Evolutionary conservation across 1,284 basidiomycete species (phyloP), one percentile per base, ranked within the genome.

Genomic region (Tilletia walkeri): DNA sequence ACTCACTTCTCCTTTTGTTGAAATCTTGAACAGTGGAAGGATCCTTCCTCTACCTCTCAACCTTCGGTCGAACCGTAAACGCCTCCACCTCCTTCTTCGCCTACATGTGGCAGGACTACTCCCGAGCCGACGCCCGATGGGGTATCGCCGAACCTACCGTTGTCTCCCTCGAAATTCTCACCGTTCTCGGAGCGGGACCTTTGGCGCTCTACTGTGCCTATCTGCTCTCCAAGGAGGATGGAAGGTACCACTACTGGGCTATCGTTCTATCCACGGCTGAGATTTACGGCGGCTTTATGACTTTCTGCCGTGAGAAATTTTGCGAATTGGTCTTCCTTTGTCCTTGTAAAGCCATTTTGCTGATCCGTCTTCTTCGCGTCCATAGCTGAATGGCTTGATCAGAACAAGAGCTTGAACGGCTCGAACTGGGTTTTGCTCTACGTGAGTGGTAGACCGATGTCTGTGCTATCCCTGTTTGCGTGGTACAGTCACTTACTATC

Each of bases 31-130:
- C 30, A 71, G 68, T 82, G 47, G 81, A 82, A 66, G 80, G 72
- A 4, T 74, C 76, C 16, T 82, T 79, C 69, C 75, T 82, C 38
- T 81, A 77, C 66, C 73, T 77, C 36, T 78, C 76, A 4, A 65
- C 70, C 20, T 69, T 67, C 36, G 69, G 73, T 3, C 69, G 79
- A 38, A 79, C 73, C 9, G 76, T 81, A 47, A 75, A 75, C 45
- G 49, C 74, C 3, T 75, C 74, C 0, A 12, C 16, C 0, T 73
- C 73, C 7, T 81, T 81, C 69, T 77, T 80, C 56, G 79, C 77
- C 18, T 69, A 68, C 10, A 68, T 80, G 6, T 82, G 81, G 80
- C 69, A 78, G 39, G 78, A 82, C 66, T 82, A 81, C 67, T 76
- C 79, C 6, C 66, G 69, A 18, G 80, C 80, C 3, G 81, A 81